Base-by-base conservation (phyloP, 352 stramenopile species). In the Phytophthora kernoviae region DNA sequence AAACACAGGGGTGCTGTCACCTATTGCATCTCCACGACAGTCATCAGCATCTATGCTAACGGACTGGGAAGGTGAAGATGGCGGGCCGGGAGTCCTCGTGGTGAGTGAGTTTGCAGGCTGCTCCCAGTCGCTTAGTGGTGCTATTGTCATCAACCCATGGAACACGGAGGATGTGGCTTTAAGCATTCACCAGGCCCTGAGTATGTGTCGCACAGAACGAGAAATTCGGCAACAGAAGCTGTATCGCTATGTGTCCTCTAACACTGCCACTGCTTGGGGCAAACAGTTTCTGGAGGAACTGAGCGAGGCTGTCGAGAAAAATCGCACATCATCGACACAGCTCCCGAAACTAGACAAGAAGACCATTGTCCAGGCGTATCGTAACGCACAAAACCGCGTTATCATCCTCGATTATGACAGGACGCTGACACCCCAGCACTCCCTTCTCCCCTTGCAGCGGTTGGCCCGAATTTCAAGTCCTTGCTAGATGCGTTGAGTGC, bases 331-430 rank as follows among this genome's bases (percentile, higher is more conserved):
- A 24, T 81, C 76, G 2, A 73, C 57, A 7, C 73, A 86, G 39
- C 40, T 91, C 5, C 82, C 82, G 6, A 89, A 89, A 44, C 69
- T 91, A 10, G 78, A 90, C 41, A 60, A 67, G 21, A 75, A 78
- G 18, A 49, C 65, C 10, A 83, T 96, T 22, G 80, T 87, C 11
- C 47, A 75, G 18, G 75, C 83, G 7, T 96, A 96, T 68, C 66
- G 73, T 15, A 76, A 63, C 18, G 62, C 88, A 11, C 68, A 84
- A 46, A 96, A 94, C 53, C 82, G 88, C 1, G 74, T 96, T 21
- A 94, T 96, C 48, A 91, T 96, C 54, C 54, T 93, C 54, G 88
- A 96, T 54, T 96, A 96, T 61, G 88, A 96, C 56, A 82, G 87
- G 8, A 94, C 88, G 33, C 78, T 96, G 32, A 88, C 70, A 12